Evolutionary conservation across 805 yeast species (phyloP), one percentile per base, ranked within the genome.

Genomic region (Yamadazyma sp.): DNA sequence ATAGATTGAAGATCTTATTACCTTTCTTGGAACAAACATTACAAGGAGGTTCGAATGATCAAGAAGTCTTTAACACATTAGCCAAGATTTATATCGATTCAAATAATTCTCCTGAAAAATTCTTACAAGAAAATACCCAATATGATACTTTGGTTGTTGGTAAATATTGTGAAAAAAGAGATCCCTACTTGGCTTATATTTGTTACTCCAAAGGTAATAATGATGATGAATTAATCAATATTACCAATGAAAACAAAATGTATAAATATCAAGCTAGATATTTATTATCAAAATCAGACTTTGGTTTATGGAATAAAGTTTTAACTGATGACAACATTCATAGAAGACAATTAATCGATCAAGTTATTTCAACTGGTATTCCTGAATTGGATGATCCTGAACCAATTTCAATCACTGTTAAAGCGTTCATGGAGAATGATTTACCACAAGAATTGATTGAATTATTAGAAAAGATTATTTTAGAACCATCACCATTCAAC

Each of bases 191-290:
- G 58, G 99, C 98, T 19, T 93, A 87, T 63, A 93, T 93, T 65
- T 95, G 96, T 34, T 93, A 93, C 64, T 95, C 94, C 43, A 91
- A 89, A 67, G 99, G 99, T 56, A 70, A 75, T 35, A 89, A 91
- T 52, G 96, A 93, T 59, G 82, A 73, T 39, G 98, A 93, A 60
- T 76, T 93, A 54, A 78, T 93, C 53, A 73, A 77, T 55, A 88
- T 93, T 62, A 93, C 98, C 48, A 93, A 93, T 61, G 98, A 93
- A 55, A 93, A 93, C 62, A 78, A 93, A 50, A 93, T 93, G 99
- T 93, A 85, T 76, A 93, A 93, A 63, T 91, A 93, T 65, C 98
- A 93, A 72, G 98, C 98, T n/a, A 82, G 98, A 61, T 93, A 93
- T 58, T 73, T 93, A 52, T 75, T 93, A 49, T 71, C 78, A 42